Percentiles rank a stretch among this genome's conserved stretches.
phyloP scores from a whole-genome alignment of 345 rosid species.

The Eucalyptus curtisii region DNA sequence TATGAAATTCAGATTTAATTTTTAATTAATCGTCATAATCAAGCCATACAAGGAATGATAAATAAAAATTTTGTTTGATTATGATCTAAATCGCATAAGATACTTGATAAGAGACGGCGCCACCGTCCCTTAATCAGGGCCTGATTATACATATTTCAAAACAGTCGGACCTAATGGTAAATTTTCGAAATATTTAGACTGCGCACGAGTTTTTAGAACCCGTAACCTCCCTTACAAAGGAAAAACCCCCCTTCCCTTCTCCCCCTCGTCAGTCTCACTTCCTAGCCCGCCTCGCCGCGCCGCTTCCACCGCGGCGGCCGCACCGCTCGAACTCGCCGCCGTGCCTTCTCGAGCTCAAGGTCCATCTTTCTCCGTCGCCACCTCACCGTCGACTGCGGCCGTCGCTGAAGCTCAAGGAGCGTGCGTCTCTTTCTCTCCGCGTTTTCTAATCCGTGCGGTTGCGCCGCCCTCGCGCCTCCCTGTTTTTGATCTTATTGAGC shows the following conservation, averaged over 20 bases:
- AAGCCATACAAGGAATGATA: neutral
- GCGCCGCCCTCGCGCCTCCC: neutral
- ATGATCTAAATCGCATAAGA: neutral
- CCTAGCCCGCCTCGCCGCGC: neutral
- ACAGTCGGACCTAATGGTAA: neutral
- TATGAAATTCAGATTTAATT: neutral
- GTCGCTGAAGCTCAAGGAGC: neutral
- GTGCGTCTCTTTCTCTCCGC: neutral
- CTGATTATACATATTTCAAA: neutral
- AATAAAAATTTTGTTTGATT: rapidly evolving
- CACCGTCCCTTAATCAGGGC: neutral
- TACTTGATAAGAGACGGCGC: no score
- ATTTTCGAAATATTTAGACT: neutral
- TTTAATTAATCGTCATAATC: neutral
- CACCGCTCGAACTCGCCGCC: neutral
- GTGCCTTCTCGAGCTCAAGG: neutral
- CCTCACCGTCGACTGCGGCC: neutral
- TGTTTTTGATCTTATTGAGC: neutral
- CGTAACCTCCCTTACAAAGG: neutral
- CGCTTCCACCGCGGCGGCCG: neutral
- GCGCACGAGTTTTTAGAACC: neutral
- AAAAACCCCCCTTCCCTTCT: neutral
- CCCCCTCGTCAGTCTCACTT: neutral
- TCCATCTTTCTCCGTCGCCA: neutral
- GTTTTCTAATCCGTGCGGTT: neutral